These are phyloP conservation scores for Yamadazyma jaroonii DNA, from an alignment of 1,139 yeast genomes.

Conservation along the genomic window DNA sequence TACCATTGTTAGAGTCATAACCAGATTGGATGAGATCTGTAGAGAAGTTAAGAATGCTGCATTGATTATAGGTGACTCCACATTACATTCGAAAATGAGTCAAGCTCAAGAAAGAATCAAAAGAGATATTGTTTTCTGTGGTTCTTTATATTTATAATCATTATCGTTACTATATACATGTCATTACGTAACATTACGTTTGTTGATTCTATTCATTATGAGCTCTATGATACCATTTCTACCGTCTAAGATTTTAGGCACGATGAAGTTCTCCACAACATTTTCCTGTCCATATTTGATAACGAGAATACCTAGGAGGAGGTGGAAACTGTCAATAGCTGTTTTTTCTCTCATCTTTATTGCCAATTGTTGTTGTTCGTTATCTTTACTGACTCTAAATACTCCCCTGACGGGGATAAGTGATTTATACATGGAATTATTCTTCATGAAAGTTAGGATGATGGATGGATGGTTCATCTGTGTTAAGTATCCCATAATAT, in stretches of 20 bases:
- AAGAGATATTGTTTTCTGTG: conserved; percentile 96
- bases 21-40: conserved; percentile 91
- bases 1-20: conserved; percentile 94
- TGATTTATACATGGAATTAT: conserved; percentile 23
- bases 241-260: conserved; percentile 30
- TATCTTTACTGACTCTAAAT: conserved; percentile 7
- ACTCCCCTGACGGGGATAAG: conserved; percentile 31
- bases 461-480: conserved; percentile 18
- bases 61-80: conserved; percentile 88
- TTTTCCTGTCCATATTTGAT: conserved; percentile 25
- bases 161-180: neutral
- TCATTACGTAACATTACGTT: neutral
- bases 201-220: neutral
- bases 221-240: conserved; percentile 20
- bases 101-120: conserved; percentile 93
- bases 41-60: conserved; percentile 95
- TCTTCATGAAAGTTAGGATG: conserved; percentile 33
- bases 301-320: conserved; percentile 37
- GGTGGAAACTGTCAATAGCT: conserved; percentile 36
- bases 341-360: conserved; percentile 22
- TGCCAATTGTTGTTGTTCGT: neutral
- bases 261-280: conserved; percentile 25
- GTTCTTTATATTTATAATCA: conserved; percentile 74
- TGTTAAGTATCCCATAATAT: conserved; percentile 19
- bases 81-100: conserved; percentile 81